Base-by-base conservation (phyloP, 2,329 filamentous ascomycete species). In the Xylariaceae sp. region DNA sequence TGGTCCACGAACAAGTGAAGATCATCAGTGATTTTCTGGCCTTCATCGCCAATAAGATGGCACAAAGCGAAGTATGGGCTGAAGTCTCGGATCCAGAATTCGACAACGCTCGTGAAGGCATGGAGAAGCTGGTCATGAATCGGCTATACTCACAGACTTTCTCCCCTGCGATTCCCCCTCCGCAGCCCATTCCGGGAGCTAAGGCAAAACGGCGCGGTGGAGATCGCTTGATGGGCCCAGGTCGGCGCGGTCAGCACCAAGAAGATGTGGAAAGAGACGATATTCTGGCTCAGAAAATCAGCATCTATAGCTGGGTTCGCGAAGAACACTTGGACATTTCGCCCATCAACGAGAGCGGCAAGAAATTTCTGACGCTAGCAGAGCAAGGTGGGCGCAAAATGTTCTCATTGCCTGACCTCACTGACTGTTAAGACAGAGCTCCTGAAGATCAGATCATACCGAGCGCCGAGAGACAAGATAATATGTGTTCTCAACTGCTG, bases 101-200 rank as follows among this genome's bases (percentile, higher is more conserved):
- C 50, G 92, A 98, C 59, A 98, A 98, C 58, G 92, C 92, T 11
- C 80, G 89, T 47, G 92, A 98, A 63, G 92, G 92, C 21, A 98
- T 98, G 92, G 92, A 98, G 65, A 98, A 98, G 58, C 72, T 98
- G 4, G 93, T 98, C 46, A 98, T 98, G 93, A 98, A 98, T 57
- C 72, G 93, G 36, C 65, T 98, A 4, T 98, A 98, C 59, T 78
- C 80, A 1, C 92, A 98, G 59, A 96, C 92, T 0, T 98, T 98
- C 56, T 95, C 90, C 0, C 92, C 92, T 0, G 86, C 86, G 11
- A 98, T 98, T 43, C 77, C 87, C 3, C 72, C 86, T 1, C 82
- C 87, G 3, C 83, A 87, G 40, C 80, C 81, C 3, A 72, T 83
- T 22, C 73, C 82, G 16, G 77, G 77, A 14, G 72, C 75, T 21